Conservation (phyloP, 2,329 filamentous ascomycete genomes). For the Amphichorda felina region DNA sequence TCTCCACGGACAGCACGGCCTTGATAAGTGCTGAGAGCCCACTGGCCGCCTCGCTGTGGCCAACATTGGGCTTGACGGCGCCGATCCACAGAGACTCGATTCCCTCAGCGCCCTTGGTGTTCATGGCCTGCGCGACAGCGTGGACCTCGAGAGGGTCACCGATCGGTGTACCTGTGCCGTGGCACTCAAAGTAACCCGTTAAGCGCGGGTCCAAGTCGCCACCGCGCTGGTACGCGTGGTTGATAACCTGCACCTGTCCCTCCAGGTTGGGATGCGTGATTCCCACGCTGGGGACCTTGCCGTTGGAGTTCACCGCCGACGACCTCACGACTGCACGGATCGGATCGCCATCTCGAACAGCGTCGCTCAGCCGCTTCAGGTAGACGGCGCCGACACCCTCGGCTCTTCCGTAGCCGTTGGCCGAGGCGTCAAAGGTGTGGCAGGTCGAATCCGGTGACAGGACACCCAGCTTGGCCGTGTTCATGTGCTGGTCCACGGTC, state of each 20-base stretch:
- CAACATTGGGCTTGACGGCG: slow-evolving; percentile 18
- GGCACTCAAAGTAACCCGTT: slow-evolving; percentile 15
- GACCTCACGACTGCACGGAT: slow-evolving; percentile 36
- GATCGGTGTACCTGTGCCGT: slow-evolving; percentile 16
- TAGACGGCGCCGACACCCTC: slow-evolving; percentile 1
- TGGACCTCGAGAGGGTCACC: slow-evolving; percentile 15
- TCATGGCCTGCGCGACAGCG: slow-evolving; percentile 16
- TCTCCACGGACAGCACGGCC: slow-evolving; percentile 12
- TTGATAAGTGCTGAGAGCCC: slow-evolving; percentile 15
- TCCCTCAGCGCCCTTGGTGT: slow-evolving; percentile 7
- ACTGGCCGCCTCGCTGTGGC: slow-evolving; percentile 15
- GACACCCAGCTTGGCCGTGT: slow-evolving; percentile 10
- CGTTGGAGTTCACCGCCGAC: slow-evolving; percentile 33
- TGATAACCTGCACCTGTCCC: too few relatives aligned
- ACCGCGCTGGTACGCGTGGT: too few relatives aligned
- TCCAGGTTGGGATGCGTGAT: too few relatives aligned
- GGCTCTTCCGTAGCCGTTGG: slow-evolving; percentile 14
- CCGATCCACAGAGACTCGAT: slow-evolving; percentile 27
- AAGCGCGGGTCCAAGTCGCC: slow-evolving; percentile 9
- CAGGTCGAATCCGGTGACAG: slow-evolving; percentile 19
- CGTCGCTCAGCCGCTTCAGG: not conserved
- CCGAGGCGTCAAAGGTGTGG: slow-evolving; percentile 36
- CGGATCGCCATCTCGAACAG: slow-evolving; percentile 30
- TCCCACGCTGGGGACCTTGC: too few relatives aligned
- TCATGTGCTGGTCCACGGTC: slow-evolving; percentile 12